Percentiles rank a stretch among this genome's conserved stretches.
Evolutionary conservation across 768 basidiomycete genomes (phyloP).

Genomic region (Amanita polypyramis): DNA sequence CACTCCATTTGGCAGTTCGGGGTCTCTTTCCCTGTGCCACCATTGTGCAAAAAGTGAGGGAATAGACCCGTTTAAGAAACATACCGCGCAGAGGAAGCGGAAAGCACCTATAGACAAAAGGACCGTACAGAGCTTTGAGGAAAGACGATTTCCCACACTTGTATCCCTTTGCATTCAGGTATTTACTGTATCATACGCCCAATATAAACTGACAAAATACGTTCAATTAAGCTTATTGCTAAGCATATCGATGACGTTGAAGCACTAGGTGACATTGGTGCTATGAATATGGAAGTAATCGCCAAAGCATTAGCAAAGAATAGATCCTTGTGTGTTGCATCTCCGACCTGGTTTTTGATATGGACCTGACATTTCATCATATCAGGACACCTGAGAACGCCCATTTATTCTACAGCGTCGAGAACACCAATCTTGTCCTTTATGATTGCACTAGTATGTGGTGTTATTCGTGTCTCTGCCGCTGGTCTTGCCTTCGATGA

Average conservation of each 20-base stretch:
- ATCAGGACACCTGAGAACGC: slow-evolving; percentile 70
- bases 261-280: slow-evolving; percentile 79
- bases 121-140: slow-evolving; percentile 58
- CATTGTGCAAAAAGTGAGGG: slow-evolving; percentile 72
- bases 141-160: slow-evolving; percentile 57
- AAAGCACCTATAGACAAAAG: slow-evolving; percentile 58
- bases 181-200: slow-evolving; percentile 9
- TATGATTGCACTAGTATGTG: slow-evolving; percentile 86
- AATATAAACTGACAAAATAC: background rate
- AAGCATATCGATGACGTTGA: slow-evolving; percentile 85
- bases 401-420: slow-evolving; percentile 70
- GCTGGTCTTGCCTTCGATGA: background rate
- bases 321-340: slow-evolving; percentile 60
- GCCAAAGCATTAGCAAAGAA: slow-evolving; percentile 76
- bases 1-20: slow-evolving; percentile 62
- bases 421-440: slow-evolving; percentile 57
- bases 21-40: slow-evolving; percentile 77
- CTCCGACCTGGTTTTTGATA: slow-evolving; percentile 4
- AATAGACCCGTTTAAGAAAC: slow-evolving; percentile 80
- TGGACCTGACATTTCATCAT: background rate
- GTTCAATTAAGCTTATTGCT: slow-evolving; percentile 53
- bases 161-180: slow-evolving; percentile 79
- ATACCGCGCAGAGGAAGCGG: slow-evolving; percentile 47
- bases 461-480: slow-evolving; percentile 16
- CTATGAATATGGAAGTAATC: slow-evolving; percentile 76